phyloP scores from a whole-genome alignment of 331 rosid genomes.

The Acacia pycnantha region DNA sequence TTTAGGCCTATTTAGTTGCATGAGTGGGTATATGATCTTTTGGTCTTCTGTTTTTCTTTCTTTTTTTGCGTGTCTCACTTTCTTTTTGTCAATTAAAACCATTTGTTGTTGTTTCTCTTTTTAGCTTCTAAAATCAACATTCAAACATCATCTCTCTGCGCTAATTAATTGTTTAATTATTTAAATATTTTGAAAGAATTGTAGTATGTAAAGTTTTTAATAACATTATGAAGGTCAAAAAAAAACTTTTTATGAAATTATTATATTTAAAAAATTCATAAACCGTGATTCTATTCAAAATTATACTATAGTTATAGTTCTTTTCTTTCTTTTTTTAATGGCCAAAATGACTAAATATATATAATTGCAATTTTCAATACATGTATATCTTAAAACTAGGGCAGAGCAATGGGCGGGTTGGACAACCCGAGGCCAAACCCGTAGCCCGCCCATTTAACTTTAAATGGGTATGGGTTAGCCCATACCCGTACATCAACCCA shows the following conservation, averaged over 20 bases:
- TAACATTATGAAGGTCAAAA: no score
- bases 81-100: neutral
- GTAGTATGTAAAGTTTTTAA: neutral
- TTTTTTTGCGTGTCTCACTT: no score
- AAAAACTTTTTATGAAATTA: no score
- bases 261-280: neutral
- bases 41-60: neutral
- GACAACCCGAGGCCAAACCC: no score
- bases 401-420: no score
- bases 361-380: neutral
- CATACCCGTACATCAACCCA: no score
- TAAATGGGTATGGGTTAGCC: no score
- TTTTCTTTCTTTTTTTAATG: neutral
- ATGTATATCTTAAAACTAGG: no score
- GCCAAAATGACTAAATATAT: neutral
- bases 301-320: neutral
- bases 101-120: neutral
- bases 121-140: neutral
- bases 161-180: neutral
- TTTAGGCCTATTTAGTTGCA: neutral
- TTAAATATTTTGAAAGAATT: neutral
- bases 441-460: no score
- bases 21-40: neutral
- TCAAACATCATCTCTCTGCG: neutral
- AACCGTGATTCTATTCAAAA: neutral